These are phyloP conservation scores for Balansia obtecta DNA, from an alignment of 2,329 filamentous ascomycete genomes.

Conservation along the genomic window DNA sequence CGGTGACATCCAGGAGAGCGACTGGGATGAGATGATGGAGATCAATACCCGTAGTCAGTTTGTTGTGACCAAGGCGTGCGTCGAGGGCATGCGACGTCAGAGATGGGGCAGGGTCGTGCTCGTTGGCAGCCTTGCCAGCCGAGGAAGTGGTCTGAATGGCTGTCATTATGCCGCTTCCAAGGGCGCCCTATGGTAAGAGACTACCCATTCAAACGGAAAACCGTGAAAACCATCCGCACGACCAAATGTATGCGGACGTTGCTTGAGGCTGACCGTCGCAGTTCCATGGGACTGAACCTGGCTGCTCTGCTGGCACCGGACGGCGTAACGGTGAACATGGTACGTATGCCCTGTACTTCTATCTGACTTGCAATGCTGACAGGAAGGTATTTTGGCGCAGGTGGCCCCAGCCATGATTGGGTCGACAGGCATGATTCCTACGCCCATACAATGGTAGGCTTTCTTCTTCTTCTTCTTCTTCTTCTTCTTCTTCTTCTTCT, in stretches of 20 bases:
- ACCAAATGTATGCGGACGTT: too few relatives aligned
- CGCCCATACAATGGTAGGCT: slow-evolving; percentile 4
- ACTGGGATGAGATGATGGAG: slow-evolving; percentile 8
- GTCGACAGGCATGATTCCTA: slow-evolving; percentile 8
- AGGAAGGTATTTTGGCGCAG: not conserved
- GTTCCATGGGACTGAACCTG: slow-evolving; percentile 7
- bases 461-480: too few relatives aligned
- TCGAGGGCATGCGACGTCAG: slow-evolving; percentile 6
- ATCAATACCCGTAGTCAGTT: slow-evolving; percentile 6
- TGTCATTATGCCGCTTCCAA: slow-evolving; percentile 8
- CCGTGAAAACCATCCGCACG: not conserved
- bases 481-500: too few relatives aligned
- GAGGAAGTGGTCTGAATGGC: slow-evolving; percentile 6
- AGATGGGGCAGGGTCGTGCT: slow-evolving; percentile 6
- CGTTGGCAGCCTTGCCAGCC: slow-evolving; percentile 6
- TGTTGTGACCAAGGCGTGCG: slow-evolving; percentile 6
- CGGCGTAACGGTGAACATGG: slow-evolving; percentile 7
- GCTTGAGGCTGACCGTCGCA: not conserved
- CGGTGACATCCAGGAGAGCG: slow-evolving; percentile 1
- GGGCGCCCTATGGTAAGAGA: slow-evolving; percentile 5
- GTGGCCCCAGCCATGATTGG: slow-evolving; percentile 8
- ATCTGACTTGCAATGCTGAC: not conserved
- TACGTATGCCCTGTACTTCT: not conserved
- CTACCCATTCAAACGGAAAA: too few relatives aligned
- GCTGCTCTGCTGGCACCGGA: slow-evolving; percentile 5